Evolutionary conservation across 2,329 filamentous ascomycete species (phyloP).

Genomic region (Aureobasidium namibiae): DNA sequence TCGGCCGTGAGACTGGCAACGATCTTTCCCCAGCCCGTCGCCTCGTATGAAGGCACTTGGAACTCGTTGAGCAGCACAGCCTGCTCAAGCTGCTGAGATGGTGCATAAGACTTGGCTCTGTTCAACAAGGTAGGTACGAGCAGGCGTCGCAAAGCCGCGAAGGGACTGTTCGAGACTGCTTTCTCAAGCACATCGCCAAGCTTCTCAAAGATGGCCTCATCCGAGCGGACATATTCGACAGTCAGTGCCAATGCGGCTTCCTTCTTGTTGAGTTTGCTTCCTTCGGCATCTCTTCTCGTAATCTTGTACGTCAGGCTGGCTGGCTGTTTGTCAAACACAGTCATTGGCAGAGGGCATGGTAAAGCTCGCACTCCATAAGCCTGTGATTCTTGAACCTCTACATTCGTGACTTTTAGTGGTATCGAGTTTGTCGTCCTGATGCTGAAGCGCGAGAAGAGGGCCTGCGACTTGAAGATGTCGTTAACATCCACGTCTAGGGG

Average conservation of each 20-base stretch:
- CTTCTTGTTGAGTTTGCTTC: conserved; percentile 20
- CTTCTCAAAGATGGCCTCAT: conserved; percentile 57
- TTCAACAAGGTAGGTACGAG: conserved; percentile 44
- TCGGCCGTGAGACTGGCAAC: conserved; percentile 42
- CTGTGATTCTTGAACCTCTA: conserved; percentile 61
- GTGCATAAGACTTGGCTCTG: conserved; percentile 37
- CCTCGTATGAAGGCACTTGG: conserved; percentile 42
- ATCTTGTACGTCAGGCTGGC: conserved; percentile 76
- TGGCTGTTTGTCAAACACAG: conserved; percentile 74
- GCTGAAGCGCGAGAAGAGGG: conserved; percentile 82
- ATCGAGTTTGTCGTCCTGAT: conserved; percentile 71
- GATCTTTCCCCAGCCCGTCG: conserved; percentile 46
- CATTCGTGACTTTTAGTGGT: conserved; percentile 66
- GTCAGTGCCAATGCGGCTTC: conserved; percentile 52
- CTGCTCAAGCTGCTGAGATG: conserved; percentile 43
- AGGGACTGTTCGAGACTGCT: conserved; percentile 40
- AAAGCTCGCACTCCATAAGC: conserved; percentile 57
- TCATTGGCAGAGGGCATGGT: conserved; percentile 38
- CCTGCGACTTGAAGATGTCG: conserved; percentile 79
- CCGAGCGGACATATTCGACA: conserved; percentile 67
- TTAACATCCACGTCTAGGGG: conserved; percentile 93
- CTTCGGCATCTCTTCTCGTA: conserved; percentile 41
- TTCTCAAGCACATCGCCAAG: conserved; percentile 38
- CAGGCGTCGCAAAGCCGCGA: conserved; percentile 40
- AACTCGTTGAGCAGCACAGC: conserved; percentile 47